Base-by-base conservation (phyloP, 2,329 filamentous ascomycete genomes). In the Aspergillus caelatus region DNA sequence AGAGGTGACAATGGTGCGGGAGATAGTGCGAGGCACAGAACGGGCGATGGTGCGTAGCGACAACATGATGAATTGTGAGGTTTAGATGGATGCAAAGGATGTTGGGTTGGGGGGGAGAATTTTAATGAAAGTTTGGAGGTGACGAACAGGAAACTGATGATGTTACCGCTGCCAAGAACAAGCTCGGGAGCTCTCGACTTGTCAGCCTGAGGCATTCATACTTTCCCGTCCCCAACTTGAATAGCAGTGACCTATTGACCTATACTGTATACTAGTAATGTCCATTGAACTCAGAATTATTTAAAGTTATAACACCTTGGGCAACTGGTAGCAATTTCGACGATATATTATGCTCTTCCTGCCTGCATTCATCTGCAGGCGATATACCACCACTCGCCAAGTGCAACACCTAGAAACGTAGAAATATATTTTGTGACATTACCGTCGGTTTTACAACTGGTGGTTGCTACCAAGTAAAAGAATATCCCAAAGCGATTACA, bases 11-110 rank as follows among this genome's bases (percentile, higher is more conserved):
- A 90, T 74, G 71, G 79, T 77, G 67, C 89, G 86, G 70, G 85
- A 81, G 60, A 90, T 71, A 62, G 84, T 83, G 75, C 89, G 87
- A 71, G 91, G 89, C 75, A 88, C 86, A 57, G 88, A 85, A 76
- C 91, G 89, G 74, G 86, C 84, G 68, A 90, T 76, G 65, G 84
- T 81, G 77, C 90, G 85, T 69, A 92, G 81, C 69, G 90, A 89
- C 75, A 93, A 82, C 91, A 93, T 93, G 57, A 57, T 69, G 57
- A 46, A 56, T 39, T 41, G 48, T n/a, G 48, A 30, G 50, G 23
- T 46, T 23, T 28, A 28, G 41, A 57, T 43, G 36, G 30, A 63
- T 50, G 52, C 43, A 50, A 61, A 46, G 21, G 43, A 46, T 26
- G 46, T 58, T 46, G 46, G 48, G 30, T 26, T 30, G 26, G 26